These are phyloP conservation scores for Eremomyces bilateralis DNA, from an alignment of 495 filamentous ascomycete species.

Conservation along the genomic window DNA sequence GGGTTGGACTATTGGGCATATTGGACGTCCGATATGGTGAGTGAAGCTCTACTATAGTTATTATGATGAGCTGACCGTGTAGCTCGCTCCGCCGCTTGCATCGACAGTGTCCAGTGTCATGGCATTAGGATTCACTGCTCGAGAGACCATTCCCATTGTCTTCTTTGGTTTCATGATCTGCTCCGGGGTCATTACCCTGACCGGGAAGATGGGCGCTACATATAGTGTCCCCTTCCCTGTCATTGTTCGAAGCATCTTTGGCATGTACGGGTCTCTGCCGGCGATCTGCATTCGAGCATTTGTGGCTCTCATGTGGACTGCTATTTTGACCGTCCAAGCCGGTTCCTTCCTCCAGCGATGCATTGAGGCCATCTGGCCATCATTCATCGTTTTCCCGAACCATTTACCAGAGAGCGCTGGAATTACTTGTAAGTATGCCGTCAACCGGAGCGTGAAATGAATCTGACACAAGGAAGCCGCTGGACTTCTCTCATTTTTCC, in stretches of 20 bases:
- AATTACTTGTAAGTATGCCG: slow-evolving; percentile 20
- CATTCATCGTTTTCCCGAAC: slow-evolving; percentile 32
- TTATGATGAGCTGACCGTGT: too few species aligned
- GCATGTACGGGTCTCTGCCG: slow-evolving; percentile 54
- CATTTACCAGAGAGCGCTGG: slow-evolving; percentile 22
- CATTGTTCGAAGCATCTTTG: slow-evolving; percentile 50
- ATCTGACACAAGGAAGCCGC: slow-evolving; percentile 13
- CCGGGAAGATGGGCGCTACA: slow-evolving; percentile 38
- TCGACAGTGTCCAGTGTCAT: slow-evolving; percentile 21
- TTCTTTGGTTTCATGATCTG: slow-evolving; percentile 25
- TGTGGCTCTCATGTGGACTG: slow-evolving; percentile 28
- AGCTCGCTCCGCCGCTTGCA: slow-evolving; percentile 24
- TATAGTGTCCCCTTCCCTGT: slow-evolving; percentile 85
- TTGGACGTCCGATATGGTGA: slow-evolving; percentile 22
- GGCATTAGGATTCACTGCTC: slow-evolving; percentile 25
- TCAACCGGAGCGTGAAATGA: background rate
- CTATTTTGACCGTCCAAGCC: slow-evolving; percentile 27
- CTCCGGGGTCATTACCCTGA: slow-evolving; percentile 24
- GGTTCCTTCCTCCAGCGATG: slow-evolving; percentile 23
- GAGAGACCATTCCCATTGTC: slow-evolving; percentile 26
- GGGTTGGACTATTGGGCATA: slow-evolving; percentile 22
- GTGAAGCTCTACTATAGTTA: too few species aligned
- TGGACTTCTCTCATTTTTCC: slow-evolving; percentile 26
- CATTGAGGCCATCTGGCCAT: slow-evolving; percentile 49
- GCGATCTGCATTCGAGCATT: slow-evolving; percentile 25